Evolutionary conservation across 805 yeast genomes (phyloP), one percentile per base, ranked within the genome.

Genomic region (Myxozyma neotropica): DNA sequence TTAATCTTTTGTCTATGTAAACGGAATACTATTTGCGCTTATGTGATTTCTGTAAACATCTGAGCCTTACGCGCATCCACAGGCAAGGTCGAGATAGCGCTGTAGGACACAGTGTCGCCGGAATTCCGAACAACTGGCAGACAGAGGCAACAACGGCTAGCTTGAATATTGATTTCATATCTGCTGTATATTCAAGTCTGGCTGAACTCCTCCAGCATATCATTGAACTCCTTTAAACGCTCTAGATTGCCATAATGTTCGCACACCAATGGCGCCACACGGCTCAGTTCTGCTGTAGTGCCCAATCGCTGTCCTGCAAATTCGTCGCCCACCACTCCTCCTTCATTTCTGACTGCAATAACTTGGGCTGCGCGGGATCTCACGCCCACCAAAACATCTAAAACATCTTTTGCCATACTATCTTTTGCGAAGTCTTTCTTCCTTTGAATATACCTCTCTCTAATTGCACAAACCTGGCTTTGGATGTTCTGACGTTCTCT

Each of bases 211-310:
- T 43, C 64, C 27, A 61, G 47, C 36, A 52, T 21, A 31, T 19
- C 50, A 24, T 61, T 61, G 35, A 61, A 55, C 12, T 19, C 56
- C 24, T 54, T 39, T 21, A 61, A 27, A 21, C 45, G 64, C 10
- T 52, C 56, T 38, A 61, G 46, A 6, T 55, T 40, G 7, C 65
- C 67, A 13, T 33, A 38, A 3, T 36, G 39, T 10, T 59, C 65
- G 27, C 59, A 33, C 19, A 58, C 60, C 23, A 63, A 45, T 6
- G 67, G 63, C 26, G 35, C 54, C 2, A 61, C 10, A n/a, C 48
- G 47, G 27, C 39, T n/a, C n/a, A 63, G 43, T 29, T 60, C 60
- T 13, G 65, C 67, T 15, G 48, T 21, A 4, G 52, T 35, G 4
- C 26, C 43, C 21, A 38, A 10, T 38, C 43, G 33, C 59, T 54